Evolutionary conservation across 164 flowering plant species (phyloP).

Genomic region (Houttuynia cordata): DNA sequence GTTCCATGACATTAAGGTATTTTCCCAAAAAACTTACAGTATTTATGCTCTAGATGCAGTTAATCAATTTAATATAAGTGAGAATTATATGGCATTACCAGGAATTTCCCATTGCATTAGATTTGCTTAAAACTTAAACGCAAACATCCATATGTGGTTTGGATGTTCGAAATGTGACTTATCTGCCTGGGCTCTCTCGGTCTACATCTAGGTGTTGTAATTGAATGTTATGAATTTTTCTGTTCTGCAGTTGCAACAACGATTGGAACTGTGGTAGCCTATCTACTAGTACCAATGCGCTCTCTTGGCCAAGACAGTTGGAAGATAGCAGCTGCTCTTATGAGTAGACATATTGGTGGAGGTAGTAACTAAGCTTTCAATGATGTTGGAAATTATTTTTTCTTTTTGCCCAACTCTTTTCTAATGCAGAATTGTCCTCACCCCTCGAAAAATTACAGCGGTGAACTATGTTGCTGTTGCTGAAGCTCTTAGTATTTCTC

Average conservation of each 20-base stretch:
- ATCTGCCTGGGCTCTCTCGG: no score
- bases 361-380: constrained; percentile 23
- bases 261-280: constrained; percentile 75
- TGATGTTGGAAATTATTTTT: neutral
- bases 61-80: no score
- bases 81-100: no score
- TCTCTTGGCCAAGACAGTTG: constrained; percentile 83
- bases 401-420: neutral
- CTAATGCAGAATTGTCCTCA: neutral
- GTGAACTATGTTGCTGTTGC: constrained; percentile 82
- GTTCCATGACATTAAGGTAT: no score
- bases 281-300: constrained; percentile 67
- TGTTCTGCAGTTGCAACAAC: constrained; percentile 64
- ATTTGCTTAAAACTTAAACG: no score
- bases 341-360: constrained; percentile 95
- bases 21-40: no score
- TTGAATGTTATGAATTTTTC: neutral
- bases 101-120: no score
- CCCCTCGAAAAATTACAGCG: constrained; percentile 26
- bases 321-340: constrained; percentile 88
- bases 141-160: no score
- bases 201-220: neutral
- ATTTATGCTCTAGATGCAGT: no score
- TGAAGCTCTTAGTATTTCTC: constrained; percentile 65
- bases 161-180: no score